These are phyloP conservation scores for Castanea crenata DNA, from an alignment of 306 rosid species.

Conservation along the genomic window DNA sequence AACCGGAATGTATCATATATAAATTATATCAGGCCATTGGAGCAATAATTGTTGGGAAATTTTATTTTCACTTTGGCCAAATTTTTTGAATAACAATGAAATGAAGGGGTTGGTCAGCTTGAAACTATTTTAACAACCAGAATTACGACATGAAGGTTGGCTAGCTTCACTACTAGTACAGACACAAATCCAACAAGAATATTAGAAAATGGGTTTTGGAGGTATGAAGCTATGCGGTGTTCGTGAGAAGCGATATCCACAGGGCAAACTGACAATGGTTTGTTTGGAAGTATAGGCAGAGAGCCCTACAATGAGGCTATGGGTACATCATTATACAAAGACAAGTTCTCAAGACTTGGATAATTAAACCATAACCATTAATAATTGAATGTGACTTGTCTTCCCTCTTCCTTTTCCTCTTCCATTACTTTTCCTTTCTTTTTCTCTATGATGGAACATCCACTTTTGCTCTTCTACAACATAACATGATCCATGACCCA, in stretches of 20 bases:
- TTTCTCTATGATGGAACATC: conserved; percentile 33
- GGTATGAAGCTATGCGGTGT: conserved; percentile 11
- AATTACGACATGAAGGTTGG: neutral
- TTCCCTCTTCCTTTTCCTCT: conserved; percentile 26
- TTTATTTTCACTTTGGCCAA: neutral
- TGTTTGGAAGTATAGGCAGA: conserved; percentile 41
- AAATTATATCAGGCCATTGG: neutral
- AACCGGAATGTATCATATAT: too few relatives aligned
- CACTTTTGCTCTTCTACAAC: conserved; percentile 17
- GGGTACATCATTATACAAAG: conserved; percentile 35
- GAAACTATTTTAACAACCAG: too few relatives aligned
- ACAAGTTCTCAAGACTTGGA: conserved; percentile 31
- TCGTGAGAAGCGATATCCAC: conserved; percentile 38
- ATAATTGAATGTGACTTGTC: conserved; percentile 56
- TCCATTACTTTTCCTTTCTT: conserved; percentile 11
- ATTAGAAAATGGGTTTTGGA: neutral
- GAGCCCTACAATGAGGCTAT: conserved; percentile 29
- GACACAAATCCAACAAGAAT: conserved; percentile 4
- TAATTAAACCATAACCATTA: conserved; percentile 7
- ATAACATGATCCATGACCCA: neutral
- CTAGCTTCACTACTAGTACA: neutral
- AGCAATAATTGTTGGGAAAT: neutral
- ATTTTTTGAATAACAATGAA: too few relatives aligned
- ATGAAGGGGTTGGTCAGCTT: too few relatives aligned
- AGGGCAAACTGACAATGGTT: conserved; percentile 35